Percentiles rank a stretch among this genome's conserved stretches.
Evolutionary conservation across 1,284 basidiomycete genomes (phyloP).

Genomic region (Irpex lacteus): DNA sequence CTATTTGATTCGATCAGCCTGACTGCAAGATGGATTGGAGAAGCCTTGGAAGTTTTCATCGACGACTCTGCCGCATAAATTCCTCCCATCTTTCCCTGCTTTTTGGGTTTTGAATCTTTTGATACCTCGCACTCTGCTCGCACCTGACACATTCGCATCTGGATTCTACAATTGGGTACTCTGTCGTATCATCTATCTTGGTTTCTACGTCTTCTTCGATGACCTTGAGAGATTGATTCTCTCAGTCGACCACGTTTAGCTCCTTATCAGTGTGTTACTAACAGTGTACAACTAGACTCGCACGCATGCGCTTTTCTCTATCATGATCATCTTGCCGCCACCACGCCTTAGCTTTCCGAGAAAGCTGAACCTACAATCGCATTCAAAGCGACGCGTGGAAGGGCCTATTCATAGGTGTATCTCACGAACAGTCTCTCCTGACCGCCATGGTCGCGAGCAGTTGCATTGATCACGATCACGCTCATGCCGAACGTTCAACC

Average conservation of each 20-base stretch:
- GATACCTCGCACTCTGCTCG: neutral
- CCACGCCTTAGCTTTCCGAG: neutral
- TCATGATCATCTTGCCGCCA: neutral
- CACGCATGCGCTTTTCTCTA: neutral
- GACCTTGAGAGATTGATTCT: neutral
- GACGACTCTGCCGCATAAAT: slow-evolving; percentile 20
- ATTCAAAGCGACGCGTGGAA: too few relatives aligned
- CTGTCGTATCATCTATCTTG: neutral
- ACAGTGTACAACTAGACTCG: neutral
- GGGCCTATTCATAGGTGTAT: neutral
- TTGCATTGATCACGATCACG: too few relatives aligned
- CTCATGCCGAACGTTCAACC: too few relatives aligned
- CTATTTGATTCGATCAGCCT: slow-evolving; percentile 17
- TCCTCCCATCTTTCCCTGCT: neutral
- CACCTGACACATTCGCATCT: neutral
- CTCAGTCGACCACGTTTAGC: neutral
- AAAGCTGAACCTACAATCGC: neutral
- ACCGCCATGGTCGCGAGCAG: too few relatives aligned
- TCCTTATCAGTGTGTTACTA: neutral
- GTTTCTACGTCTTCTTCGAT: neutral
- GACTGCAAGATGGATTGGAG: slow-evolving; percentile 28
- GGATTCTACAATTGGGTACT: neutral
- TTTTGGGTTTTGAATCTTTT: too few relatives aligned
- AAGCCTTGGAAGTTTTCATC: slow-evolving; percentile 26
- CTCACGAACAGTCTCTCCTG: neutral